phyloP scores from a whole-genome alignment of 768 basidiomycete genomes.

The Psilocybe subaeruginosa region DNA sequence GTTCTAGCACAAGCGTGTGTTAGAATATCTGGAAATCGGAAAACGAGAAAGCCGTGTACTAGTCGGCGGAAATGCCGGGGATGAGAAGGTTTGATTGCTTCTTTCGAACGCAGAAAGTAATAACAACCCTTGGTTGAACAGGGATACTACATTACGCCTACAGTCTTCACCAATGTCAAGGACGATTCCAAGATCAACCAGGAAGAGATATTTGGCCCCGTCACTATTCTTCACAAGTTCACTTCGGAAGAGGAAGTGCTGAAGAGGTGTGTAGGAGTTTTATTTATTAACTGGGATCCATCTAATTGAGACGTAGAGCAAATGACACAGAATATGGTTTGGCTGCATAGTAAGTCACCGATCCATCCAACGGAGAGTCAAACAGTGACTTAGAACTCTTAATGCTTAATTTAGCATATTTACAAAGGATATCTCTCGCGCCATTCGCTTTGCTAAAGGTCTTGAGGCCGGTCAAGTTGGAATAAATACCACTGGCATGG shows the following conservation, averaged over 20 bases:
- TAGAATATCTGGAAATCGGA: slow-evolving; percentile 7
- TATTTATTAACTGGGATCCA: too few relatives aligned
- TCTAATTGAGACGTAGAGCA: slow-evolving; percentile 41
- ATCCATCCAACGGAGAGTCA: too few relatives aligned
- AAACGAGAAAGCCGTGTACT: slow-evolving; percentile 2
- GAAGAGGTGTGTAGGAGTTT: too few relatives aligned
- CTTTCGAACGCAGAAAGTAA: background rate
- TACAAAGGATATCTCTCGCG: background rate
- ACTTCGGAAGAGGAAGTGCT: slow-evolving; percentile 60
- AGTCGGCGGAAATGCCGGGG: background rate
- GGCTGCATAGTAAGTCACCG: slow-evolving; percentile 34
- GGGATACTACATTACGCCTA: slow-evolving; percentile 74
- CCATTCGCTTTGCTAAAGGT: background rate
- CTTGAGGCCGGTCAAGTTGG: background rate
- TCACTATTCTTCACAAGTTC: slow-evolving; percentile 74
- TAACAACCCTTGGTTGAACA: background rate
- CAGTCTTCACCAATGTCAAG: slow-evolving; percentile 66
- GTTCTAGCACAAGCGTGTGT: background rate
- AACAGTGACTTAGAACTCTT: background rate
- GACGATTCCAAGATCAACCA: slow-evolving; percentile 69
- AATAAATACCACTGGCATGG: background rate
- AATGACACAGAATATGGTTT: slow-evolving; percentile 84
- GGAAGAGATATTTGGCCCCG: slow-evolving; percentile 81
- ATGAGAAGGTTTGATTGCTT: background rate
- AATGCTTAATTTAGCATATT: background rate